phyloP scores from a whole-genome alignment of 495 filamentous ascomycete species.

The Trichoderma gamsii region DNA sequence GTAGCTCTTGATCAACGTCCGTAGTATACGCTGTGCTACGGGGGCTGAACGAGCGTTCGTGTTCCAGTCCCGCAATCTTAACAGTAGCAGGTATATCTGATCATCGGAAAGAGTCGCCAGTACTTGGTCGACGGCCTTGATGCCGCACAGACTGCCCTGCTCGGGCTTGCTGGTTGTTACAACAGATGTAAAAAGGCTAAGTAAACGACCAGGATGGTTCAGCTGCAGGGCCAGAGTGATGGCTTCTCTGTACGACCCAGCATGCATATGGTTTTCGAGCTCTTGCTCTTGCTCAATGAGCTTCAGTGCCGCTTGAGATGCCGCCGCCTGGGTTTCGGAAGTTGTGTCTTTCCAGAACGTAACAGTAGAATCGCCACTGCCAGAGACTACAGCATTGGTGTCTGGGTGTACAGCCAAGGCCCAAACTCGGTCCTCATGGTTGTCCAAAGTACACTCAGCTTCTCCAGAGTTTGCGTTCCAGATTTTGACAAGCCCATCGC shows the following conservation, averaged over 20 bases:
- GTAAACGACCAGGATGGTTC: constrained; percentile 82
- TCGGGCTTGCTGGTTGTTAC: constrained; percentile 59
- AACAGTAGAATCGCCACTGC: constrained; percentile 79
- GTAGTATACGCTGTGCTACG: constrained; percentile 81
- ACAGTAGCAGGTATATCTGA: constrained; percentile 72
- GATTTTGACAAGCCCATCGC: constrained; percentile 93
- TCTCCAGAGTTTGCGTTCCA: constrained; percentile 84
- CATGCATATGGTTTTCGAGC: constrained; percentile 83
- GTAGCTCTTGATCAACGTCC: constrained; percentile 69
- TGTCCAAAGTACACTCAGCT: constrained; percentile 80
- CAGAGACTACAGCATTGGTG: constrained; percentile 71
- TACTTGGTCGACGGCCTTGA: constrained; percentile 77
- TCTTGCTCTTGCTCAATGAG: constrained; percentile 90
- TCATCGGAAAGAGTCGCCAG: constrained; percentile 70
- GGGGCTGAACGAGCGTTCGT: constrained; percentile 83
- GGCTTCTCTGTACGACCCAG: constrained; percentile 79
- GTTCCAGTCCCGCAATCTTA: constrained; percentile 89
- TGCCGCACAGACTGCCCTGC: constrained; percentile 58
- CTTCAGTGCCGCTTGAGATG: constrained; percentile 61
- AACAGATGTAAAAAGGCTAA: constrained; percentile 74
- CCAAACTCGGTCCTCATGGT: constrained; percentile 92
- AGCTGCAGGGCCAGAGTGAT: constrained; percentile 87
- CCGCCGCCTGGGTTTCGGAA: constrained; percentile 63
- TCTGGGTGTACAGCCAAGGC: constrained; percentile 67
- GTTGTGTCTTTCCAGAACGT: constrained; percentile 96